Percentiles rank a stretch among this genome's conserved stretches.
Evolutionary conservation across 371 early-diverging fungal genomes (phyloP).

Genomic region (Lichtheimia ramosa): DNA sequence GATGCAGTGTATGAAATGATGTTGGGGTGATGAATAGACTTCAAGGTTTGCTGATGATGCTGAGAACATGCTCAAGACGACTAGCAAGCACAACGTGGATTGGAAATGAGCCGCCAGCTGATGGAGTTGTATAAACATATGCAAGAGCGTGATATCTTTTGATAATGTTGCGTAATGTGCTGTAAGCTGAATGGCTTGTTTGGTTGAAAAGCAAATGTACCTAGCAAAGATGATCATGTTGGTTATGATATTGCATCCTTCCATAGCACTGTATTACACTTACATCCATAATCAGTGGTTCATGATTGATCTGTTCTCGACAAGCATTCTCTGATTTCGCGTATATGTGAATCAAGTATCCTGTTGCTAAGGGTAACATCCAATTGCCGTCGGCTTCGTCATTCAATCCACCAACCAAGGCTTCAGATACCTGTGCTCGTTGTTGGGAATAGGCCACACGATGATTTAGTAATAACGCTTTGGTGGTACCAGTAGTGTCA

Average conservation of each 20-base stretch:
- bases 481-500: conserved; percentile 33
- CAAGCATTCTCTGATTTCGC: conserved; percentile 1
- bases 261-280: not conserved
- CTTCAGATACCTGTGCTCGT: conserved; percentile 32
- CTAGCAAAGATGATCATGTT: conserved; percentile 12
- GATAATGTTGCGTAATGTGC: conserved; percentile 52
- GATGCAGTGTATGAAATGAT: not conserved
- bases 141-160: conserved; percentile 61
- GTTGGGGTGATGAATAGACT: not conserved
- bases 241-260: too few relatives aligned
- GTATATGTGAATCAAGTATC: conserved; percentile 43
- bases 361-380: conserved; percentile 62
- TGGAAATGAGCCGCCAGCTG: conserved; percentile 54
- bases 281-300: conserved; percentile 48
- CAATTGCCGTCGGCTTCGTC: conserved; percentile 30
- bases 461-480: conserved; percentile 55
- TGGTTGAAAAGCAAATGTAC: conserved; percentile 45
- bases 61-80: conserved; percentile 45
- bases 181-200: conserved; percentile 45
- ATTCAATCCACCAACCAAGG: conserved; percentile 10
- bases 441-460: conserved; percentile 54
- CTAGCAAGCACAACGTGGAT: conserved; percentile 52
- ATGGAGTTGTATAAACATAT: conserved; percentile 51
- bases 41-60: not conserved
- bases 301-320: conserved; percentile 42